These are phyloP conservation scores for Saccharum spontaneum DNA, from an alignment of 176 grass and related monocot genomes.

Conservation along the genomic window DNA sequence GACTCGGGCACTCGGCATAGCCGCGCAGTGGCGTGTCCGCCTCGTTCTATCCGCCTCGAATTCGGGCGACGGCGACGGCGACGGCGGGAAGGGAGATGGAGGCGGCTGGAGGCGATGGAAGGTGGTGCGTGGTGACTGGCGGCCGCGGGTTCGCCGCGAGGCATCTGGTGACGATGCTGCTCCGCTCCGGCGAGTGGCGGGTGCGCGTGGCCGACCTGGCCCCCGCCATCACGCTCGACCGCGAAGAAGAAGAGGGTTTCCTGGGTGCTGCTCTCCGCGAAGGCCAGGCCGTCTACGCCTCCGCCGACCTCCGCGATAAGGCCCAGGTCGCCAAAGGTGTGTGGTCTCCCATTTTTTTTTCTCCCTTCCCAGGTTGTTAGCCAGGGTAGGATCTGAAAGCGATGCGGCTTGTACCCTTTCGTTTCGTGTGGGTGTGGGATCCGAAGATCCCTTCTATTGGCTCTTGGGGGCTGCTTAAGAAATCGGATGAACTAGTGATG, in stretches of 20 bases:
- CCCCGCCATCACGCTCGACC: slow-evolving; percentile 61
- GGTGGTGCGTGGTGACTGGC: slow-evolving; percentile 87
- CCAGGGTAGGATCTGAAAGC: not conserved
- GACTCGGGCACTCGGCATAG: not conserved
- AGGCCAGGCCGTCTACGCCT: slow-evolving; percentile 63
- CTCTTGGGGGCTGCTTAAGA: not conserved
- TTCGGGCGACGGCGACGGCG: not conserved
- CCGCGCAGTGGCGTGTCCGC: not conserved
- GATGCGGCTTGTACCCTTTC: not conserved
- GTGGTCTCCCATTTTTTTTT: not conserved
- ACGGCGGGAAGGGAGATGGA: slow-evolving; percentile 18
- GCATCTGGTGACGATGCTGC: slow-evolving; percentile 69
- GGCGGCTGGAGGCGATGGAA: slow-evolving; percentile 8
- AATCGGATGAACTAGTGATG: not conserved
- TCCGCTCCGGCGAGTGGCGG: slow-evolving; percentile 70
- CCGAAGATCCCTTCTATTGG: not conserved
- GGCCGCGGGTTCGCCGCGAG: slow-evolving; percentile 88
- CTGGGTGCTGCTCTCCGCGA: slow-evolving; percentile 67
- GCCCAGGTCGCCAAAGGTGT: slow-evolving; percentile 72
- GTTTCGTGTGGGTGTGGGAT: not conserved
- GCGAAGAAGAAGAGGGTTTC: slow-evolving; percentile 64
- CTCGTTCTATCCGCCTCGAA: slow-evolving; percentile 11
- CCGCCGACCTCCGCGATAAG: slow-evolving; percentile 78
- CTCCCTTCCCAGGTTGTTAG: not conserved
- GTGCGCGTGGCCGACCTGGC: slow-evolving; percentile 84